Conservation (phyloP, 2,329 filamentous ascomycete genomes). For the Fusarium devonianum region DNA sequence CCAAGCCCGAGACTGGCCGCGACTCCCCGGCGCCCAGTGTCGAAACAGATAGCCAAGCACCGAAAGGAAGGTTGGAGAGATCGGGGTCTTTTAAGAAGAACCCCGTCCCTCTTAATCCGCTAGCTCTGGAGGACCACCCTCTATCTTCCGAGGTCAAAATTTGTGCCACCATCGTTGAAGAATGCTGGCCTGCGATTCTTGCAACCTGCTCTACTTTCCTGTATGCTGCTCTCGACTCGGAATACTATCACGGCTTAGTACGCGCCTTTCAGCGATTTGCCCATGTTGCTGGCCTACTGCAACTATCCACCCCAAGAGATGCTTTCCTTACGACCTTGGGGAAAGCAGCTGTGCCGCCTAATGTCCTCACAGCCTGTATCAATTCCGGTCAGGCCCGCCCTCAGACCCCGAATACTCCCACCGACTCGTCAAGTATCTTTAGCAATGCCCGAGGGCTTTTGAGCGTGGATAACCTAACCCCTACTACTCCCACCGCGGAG, state of each 20-base stretch:
- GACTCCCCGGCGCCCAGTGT: conserved; percentile 53
- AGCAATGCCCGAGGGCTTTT: conserved; percentile 75
- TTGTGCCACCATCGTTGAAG: conserved; percentile 83
- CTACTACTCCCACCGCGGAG: conserved; percentile 63
- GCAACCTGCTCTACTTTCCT: conserved; percentile 96
- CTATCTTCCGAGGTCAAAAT: conserved; percentile 74
- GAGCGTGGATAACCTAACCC: conserved; percentile 74
- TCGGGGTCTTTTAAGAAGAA: conserved; percentile 75
- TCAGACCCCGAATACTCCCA: conserved; percentile 52
- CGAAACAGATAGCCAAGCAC: conserved; percentile 45
- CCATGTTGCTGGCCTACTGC: conserved; percentile 88
- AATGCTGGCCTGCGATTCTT: conserved; percentile 94
- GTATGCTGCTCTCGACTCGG: conserved; percentile 87
- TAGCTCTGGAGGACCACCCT: conserved; percentile 76
- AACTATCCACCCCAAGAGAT: conserved; percentile 85
- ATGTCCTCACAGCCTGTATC: conserved; percentile 69
- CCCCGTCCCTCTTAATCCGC: conserved; percentile 82
- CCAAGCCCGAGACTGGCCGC: conserved; percentile 53
- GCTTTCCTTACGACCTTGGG: conserved; percentile 93
- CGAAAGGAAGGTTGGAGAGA: conserved; percentile 58
- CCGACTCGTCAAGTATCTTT: conserved; percentile 65
- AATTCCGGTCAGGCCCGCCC: conserved; percentile 57
- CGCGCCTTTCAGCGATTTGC: conserved; percentile 94
- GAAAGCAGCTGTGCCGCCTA: conserved; percentile 90
- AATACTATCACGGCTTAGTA: conserved; percentile 92